Evolutionary conservation across 345 rosid species (phyloP).

Genomic region (Camelina sativa): DNA sequence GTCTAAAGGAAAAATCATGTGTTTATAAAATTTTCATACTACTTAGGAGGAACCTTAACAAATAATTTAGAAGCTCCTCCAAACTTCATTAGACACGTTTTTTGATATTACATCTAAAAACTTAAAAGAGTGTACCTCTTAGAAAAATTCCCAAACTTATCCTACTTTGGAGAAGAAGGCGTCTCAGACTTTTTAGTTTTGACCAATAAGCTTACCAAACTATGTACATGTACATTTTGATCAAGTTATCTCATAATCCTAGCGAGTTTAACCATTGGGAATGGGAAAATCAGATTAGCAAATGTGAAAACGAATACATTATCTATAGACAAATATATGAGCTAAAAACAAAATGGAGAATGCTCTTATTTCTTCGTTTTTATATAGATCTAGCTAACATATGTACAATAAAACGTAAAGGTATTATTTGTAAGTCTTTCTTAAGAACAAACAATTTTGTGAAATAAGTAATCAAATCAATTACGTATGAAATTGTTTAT

Average conservation of each 20-base stretch:
- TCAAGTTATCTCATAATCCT: background rate
- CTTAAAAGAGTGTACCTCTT: background rate
- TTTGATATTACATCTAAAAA: background rate
- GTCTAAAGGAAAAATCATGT: background rate
- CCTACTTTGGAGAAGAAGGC: background rate
- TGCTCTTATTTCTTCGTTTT: conserved; percentile 7
- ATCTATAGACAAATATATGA: background rate
- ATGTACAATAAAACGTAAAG: background rate
- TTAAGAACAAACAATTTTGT: background rate
- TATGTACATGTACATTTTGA: background rate
- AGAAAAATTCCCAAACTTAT: background rate
- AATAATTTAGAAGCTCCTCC: background rate
- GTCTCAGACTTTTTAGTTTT: background rate
- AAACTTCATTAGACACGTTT: background rate
- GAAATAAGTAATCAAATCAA: background rate
- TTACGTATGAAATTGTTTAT: background rate
- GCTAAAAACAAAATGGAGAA: background rate
- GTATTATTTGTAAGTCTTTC: background rate
- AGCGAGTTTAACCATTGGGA: background rate
- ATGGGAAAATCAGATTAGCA: background rate
- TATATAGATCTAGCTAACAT: background rate
- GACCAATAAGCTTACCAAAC: background rate
- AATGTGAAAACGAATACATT: background rate
- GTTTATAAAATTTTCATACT: background rate
- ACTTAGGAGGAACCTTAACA: background rate